A percentile compares a stretch with the other conserved stretches of the same genome.
Evolutionary conservation across 768 basidiomycete species (phyloP).

Genomic region (Tremella yokohamensis): DNA sequence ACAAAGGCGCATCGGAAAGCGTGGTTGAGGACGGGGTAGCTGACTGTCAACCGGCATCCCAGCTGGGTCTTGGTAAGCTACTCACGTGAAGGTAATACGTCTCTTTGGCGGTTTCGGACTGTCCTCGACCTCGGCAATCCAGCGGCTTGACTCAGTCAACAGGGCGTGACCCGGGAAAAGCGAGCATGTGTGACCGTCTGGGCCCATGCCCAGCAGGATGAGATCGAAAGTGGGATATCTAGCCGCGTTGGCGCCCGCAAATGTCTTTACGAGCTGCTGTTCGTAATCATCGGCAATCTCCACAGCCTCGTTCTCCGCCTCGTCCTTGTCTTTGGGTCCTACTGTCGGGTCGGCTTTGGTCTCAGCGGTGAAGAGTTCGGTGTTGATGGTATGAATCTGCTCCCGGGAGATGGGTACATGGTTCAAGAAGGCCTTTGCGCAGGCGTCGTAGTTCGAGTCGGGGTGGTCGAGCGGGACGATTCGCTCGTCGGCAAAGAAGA

Average conservation of each 20-base stretch:
- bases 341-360: constrained; percentile 36
- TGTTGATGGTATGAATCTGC: constrained; percentile 82
- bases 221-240: constrained; percentile 97
- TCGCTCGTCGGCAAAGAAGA: constrained; percentile 96
- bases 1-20: constrained; percentile 79
- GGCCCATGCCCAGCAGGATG: constrained; percentile 92
- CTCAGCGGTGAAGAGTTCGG: constrained; percentile 56
- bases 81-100: constrained; percentile 79
- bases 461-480: constrained; percentile 85
- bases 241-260: constrained; percentile 87
- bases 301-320: constrained; percentile 38
- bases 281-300: constrained; percentile 46
- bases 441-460: constrained; percentile 86
- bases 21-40: constrained; percentile 52
- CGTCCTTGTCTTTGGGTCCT: constrained; percentile 35
- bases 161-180: constrained; percentile 92
- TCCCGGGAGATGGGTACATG: constrained; percentile 71
- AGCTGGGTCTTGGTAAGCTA: not conserved
- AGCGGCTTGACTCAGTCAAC: constrained; percentile 78
- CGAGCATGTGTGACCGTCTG: constrained; percentile 96
- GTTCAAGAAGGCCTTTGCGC: constrained; percentile 68
- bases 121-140: constrained; percentile 91
- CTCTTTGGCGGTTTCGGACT: constrained; percentile 87
- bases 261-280: constrained; percentile 57
- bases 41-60: constrained; percentile 9